phyloP scores from a whole-genome alignment of 1,284 basidiomycete species.

The Trichosporon asahii region DNA sequence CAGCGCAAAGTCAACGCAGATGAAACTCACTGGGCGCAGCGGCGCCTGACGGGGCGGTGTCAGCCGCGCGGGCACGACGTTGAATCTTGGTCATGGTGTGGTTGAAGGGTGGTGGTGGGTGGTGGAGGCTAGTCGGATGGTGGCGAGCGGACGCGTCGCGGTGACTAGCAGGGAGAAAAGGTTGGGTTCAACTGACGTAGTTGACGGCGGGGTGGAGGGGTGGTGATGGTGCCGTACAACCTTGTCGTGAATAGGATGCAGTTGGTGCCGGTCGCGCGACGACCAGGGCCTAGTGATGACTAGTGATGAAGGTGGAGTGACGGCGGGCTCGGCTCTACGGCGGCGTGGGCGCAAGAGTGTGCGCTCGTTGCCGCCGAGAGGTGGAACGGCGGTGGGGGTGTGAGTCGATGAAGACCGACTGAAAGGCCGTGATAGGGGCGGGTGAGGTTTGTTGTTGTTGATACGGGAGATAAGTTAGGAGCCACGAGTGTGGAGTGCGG shows the following conservation, averaged over 20 bases:
- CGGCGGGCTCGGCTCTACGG: conserved; percentile 4
- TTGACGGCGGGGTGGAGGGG: conserved; percentile 4
- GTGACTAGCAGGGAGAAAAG: not conserved
- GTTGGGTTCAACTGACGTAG: not conserved
- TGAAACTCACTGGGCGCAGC: not conserved
- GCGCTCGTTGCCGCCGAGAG: conserved; percentile 9
- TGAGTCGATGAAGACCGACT: not conserved
- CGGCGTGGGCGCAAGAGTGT: conserved; percentile 6
- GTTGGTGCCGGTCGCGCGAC: conserved; percentile 1
- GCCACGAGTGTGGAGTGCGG: not conserved
- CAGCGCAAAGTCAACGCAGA: conserved; percentile 8
- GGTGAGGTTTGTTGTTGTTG: not conserved
- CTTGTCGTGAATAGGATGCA: not conserved
- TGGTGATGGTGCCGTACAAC: not conserved
- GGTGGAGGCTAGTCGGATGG: conserved; percentile 4
- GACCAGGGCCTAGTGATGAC: not conserved
- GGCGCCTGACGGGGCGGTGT: conserved; percentile 14
- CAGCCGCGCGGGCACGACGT: conserved; percentile 38
- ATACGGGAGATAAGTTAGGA: not conserved
- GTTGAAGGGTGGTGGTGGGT: not conserved
- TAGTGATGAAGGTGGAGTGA: not conserved
- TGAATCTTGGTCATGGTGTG: conserved; percentile 50
- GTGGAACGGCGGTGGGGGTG: not conserved
- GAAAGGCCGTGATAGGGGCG: not conserved
- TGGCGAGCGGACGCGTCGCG: not conserved